Percentiles rank a stretch among this genome's conserved stretches.
Conservation (phyloP, 108 stramenopile species). For the Conticribra guillardii region DNA sequence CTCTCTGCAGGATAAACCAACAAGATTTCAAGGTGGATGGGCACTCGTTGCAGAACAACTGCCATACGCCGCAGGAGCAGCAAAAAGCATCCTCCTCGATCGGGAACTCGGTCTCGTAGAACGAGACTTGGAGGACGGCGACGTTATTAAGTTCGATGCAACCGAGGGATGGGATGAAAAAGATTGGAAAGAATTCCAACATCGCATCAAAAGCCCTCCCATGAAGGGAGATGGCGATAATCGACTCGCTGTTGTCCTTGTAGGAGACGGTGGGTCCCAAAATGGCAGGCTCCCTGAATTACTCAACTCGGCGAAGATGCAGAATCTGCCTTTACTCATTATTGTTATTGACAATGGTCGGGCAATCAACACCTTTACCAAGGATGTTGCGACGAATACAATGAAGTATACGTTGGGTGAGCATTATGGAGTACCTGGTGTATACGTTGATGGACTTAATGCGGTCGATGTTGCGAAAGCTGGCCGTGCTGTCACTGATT, state of each 20-base stretch:
- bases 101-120: conserved; percentile 58
- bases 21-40: conserved; percentile 71
- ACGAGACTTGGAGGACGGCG: conserved; percentile 68
- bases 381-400: conserved; percentile 63
- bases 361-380: conserved; percentile 77
- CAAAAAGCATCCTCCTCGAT: conserved; percentile 66
- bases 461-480: conserved; percentile 54
- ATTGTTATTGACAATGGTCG: conserved; percentile 72
- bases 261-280: conserved; percentile 67
- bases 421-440: conserved; percentile 67
- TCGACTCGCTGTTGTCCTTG: conserved; percentile 62
- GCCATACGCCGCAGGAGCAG: conserved; percentile 71
- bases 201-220: neutral
- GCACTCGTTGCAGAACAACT: conserved; percentile 73
- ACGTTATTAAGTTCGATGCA: conserved; percentile 24
- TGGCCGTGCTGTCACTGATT: conserved; percentile 62
- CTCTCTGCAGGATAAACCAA: conserved; percentile 49
- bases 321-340: conserved; percentile 64
- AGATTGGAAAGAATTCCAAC: conserved; percentile 17
- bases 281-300: conserved; percentile 69
- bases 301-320: conserved; percentile 64
- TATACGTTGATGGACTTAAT: conserved; percentile 63
- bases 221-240: conserved; percentile 34
- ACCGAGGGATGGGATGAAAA: conserved; percentile 24
- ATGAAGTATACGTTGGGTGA: conserved; percentile 56